Evolutionary conservation across 257 asterid species (phyloP).

Genomic region (Dorcoceras hygrometricum): DNA sequence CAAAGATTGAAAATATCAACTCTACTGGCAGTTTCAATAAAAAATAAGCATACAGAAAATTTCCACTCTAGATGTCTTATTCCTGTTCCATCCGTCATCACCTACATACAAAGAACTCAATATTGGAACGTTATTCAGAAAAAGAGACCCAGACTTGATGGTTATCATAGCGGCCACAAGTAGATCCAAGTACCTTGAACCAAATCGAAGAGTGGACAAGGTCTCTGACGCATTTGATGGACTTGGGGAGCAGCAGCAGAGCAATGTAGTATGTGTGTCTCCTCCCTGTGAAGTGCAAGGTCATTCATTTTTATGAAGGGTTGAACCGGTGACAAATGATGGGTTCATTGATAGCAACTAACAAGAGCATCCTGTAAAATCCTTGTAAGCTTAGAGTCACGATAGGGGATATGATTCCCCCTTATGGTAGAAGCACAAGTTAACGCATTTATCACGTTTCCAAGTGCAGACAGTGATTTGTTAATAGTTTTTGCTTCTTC

Average conservation of each 20-base stretch:
- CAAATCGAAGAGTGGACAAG: constrained; percentile 82
- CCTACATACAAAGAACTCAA: not conserved
- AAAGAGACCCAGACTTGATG: not conserved
- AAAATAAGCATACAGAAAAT: not conserved
- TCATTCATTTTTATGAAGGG: constrained; percentile 23
- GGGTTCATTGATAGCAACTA: constrained; percentile 34
- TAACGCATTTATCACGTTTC: constrained; percentile 83
- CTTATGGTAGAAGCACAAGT: constrained; percentile 48
- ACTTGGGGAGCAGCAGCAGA: constrained; percentile 92
- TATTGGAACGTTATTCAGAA: too few species aligned
- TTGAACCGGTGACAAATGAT: constrained; percentile 13
- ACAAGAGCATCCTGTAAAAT: constrained; percentile 80
- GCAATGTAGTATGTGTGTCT: constrained; percentile 70
- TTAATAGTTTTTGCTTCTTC: constrained; percentile 93
- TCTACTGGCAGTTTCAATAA: constrained; percentile 13
- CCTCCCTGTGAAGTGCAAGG: constrained; percentile 57
- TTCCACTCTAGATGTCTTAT: not conserved
- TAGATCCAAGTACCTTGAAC: constrained; percentile 57
- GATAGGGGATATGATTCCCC: constrained; percentile 71
- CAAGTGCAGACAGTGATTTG: constrained; percentile 81
- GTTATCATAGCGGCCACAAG: not conserved
- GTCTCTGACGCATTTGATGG: constrained; percentile 74
- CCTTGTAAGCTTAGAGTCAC: constrained; percentile 88
- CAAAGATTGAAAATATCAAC: constrained; percentile 26
- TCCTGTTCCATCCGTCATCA: not conserved